These are phyloP conservation scores for Aspergillus sp. DNA, from an alignment of 2,329 filamentous ascomycete genomes.

Conservation along the genomic window DNA sequence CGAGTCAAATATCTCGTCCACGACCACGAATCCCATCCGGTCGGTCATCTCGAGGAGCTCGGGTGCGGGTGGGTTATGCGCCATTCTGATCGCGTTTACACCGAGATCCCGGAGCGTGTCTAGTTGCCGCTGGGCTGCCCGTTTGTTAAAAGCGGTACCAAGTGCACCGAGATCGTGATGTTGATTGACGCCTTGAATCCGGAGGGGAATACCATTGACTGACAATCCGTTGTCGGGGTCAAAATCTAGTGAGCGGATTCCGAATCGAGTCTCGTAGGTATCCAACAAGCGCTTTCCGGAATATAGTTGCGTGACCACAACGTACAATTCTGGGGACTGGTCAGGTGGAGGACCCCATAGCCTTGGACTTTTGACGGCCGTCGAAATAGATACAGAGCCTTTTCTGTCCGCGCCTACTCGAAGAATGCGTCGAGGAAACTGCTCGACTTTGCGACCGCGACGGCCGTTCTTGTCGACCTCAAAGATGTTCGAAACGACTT, in stretches of 20 bases:
- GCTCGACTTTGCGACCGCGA: too few relatives aligned
- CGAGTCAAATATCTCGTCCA: slow-evolving; percentile 5
- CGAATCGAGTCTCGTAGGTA: neutral
- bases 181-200: slow-evolving; percentile 5
- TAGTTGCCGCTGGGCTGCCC: slow-evolving; percentile 1
- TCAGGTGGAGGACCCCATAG: neutral
- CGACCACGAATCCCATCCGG: slow-evolving; percentile 4
- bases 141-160: neutral
- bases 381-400: too few relatives aligned
- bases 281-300: neutral
- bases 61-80: slow-evolving; percentile 6
- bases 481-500: too few relatives aligned
- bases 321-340: neutral
- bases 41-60: slow-evolving; percentile 4
- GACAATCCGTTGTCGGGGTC: neutral
- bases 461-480: too few relatives aligned
- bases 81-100: slow-evolving; percentile 4
- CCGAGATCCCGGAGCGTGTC: slow-evolving; percentile 1
- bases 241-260: neutral
- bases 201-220: neutral
- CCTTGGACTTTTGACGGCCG: neutral
- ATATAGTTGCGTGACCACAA: neutral
- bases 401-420: too few relatives aligned
- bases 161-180: slow-evolving; percentile 7
- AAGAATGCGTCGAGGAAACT: too few relatives aligned